These are phyloP conservation scores for Pinus taeda DNA, from an alignment of 75 land plant species.

Conservation along the genomic window DNA sequence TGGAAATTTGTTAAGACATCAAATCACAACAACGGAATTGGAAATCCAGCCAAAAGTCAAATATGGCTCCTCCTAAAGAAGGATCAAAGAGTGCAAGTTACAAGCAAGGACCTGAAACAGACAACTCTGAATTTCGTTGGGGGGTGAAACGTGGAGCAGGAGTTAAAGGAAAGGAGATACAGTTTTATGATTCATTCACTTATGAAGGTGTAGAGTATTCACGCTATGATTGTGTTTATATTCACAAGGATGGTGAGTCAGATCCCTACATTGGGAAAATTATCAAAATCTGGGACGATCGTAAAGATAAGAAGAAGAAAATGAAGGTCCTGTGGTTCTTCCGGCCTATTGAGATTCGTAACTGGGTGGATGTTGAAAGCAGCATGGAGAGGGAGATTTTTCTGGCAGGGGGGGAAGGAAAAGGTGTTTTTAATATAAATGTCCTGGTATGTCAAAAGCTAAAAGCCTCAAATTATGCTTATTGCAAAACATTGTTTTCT, in stretches of 20 bases:
- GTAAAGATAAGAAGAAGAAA: constrained; percentile 23
- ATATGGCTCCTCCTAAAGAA: constrained; percentile 1
- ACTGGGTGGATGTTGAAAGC: constrained; percentile 18
- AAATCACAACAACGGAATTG: background rate
- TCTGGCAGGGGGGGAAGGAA: constrained; percentile 74
- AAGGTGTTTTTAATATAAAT: constrained; percentile 65
- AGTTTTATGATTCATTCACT: constrained; percentile 65
- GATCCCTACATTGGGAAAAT: constrained; percentile 72
- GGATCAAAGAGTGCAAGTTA: background rate
- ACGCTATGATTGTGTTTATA: constrained; percentile 50
- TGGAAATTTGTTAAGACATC: background rate
- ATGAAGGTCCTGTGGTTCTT: constrained; percentile 72
- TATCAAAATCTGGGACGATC: constrained; percentile 58
- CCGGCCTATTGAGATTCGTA: constrained; percentile 40
- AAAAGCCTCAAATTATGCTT: background rate
- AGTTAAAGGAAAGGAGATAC: constrained; percentile 24
- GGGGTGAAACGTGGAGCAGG: constrained; percentile 43
- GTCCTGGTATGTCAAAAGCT: constrained; percentile 48
- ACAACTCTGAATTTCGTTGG: constrained; percentile 36
- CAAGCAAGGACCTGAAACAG: background rate
- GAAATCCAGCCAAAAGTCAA: background rate
- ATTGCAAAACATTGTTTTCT: background rate
- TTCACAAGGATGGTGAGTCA: constrained; percentile 29
- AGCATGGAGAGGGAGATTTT: constrained; percentile 56
- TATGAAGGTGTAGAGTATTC: constrained; percentile 53